Conservation (phyloP, 805 yeast genomes). For the Millerozyma miso region DNA sequence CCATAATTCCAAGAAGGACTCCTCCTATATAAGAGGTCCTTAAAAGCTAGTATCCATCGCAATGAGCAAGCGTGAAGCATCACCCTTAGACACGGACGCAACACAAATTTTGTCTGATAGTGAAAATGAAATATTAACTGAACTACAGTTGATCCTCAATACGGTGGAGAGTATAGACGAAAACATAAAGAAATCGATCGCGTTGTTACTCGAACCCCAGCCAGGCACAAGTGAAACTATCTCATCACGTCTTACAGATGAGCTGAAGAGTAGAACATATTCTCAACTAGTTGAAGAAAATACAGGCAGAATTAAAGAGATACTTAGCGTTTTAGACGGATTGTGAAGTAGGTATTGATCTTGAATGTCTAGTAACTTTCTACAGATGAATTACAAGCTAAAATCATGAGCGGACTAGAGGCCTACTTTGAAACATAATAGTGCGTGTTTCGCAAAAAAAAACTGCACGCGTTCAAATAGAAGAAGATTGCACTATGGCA, state of each 20-base stretch:
- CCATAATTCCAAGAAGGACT: too few species aligned
- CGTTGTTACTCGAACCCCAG: slow-evolving; percentile 9
- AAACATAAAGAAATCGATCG: slow-evolving; percentile 22
- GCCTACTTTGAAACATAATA: too few species aligned
- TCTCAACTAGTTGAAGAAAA: not conserved
- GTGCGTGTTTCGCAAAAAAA: too few species aligned
- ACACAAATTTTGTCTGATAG: not conserved
- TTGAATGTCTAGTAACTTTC: too few species aligned
- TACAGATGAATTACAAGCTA: too few species aligned
- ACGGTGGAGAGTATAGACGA: slow-evolving; percentile 29
- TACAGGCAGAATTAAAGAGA: not conserved
- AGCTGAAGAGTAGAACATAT: not conserved
- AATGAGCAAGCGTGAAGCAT: not conserved
- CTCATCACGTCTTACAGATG: not conserved
- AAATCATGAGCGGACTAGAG: too few species aligned
- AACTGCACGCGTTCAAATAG: too few species aligned
- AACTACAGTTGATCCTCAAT: slow-evolving; percentile 29
- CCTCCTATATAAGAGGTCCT: too few species aligned
- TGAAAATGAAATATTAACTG: slow-evolving; percentile 16
- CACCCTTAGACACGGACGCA: not conserved
- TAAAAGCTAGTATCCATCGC: too few species aligned
- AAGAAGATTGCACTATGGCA: too few species aligned
- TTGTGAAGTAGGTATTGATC: too few species aligned
- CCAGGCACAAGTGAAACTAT: not conserved
- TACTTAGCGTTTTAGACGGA: not conserved